Percentiles rank a stretch among this genome's conserved stretches.
phyloP scores from a whole-genome alignment of 805 yeast genomes.

The Tetrapisispora taiwanensis region DNA sequence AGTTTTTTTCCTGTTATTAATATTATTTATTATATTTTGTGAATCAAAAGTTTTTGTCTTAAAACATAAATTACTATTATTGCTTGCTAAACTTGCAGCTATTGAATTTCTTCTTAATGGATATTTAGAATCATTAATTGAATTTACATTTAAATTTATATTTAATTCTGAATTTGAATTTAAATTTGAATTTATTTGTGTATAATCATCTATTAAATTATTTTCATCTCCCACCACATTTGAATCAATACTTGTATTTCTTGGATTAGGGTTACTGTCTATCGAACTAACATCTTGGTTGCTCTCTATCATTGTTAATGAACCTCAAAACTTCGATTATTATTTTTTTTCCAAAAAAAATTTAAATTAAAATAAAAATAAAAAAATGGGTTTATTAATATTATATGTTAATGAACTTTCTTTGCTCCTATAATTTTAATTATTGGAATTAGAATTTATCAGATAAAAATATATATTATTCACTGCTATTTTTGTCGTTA shows the following conservation, averaged over 20 bases:
- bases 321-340: neutral
- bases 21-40: neutral
- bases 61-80: conserved; percentile 1
- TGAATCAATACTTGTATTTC: neutral
- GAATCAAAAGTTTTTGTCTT: conserved; percentile 1
- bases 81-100: neutral
- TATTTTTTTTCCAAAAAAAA: no score
- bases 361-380: no score
- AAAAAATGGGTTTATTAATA: no score
- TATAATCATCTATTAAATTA: neutral
- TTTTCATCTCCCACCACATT: neutral
- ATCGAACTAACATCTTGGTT: neutral
- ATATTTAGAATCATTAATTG: neutral
- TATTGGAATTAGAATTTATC: no score
- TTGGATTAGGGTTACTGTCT: neutral
- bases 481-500: no score
- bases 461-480: no score
- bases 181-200: neutral
- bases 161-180: neutral
- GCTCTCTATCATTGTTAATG: neutral
- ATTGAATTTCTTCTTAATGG: neutral
- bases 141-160: neutral
- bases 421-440: no score
- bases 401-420: no score
- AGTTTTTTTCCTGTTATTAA: neutral